phyloP scores from a whole-genome alignment of 139 green algal species.

The Chlorella sp. region DNA sequence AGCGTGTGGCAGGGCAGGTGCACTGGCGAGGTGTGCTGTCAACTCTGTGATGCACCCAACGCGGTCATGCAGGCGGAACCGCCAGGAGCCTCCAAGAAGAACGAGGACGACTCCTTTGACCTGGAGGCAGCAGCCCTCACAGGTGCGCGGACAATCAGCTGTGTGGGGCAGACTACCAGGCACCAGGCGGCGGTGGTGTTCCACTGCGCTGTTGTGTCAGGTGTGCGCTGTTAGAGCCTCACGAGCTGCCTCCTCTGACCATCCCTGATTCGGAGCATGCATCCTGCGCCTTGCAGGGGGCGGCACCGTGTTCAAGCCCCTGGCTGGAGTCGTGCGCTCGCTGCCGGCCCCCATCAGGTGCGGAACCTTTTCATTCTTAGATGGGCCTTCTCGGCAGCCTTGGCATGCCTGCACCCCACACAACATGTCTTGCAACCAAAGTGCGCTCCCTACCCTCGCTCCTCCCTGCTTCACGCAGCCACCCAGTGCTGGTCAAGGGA shows the following conservation, averaged over 20 bases:
- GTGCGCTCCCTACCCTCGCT: neutral
- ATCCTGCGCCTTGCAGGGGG: no score
- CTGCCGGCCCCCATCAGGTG: slow-evolving; percentile 42
- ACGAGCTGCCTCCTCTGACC: no score
- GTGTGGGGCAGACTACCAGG: no score
- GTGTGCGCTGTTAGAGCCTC: no score
- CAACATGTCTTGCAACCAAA: neutral
- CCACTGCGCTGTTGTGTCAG: no score
- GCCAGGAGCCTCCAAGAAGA: slow-evolving; percentile 48
- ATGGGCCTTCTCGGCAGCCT: neutral
- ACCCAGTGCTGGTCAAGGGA: slow-evolving; percentile 1
- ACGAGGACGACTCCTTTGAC: slow-evolving; percentile 56
- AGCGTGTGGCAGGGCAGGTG: neutral
- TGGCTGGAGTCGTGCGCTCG: slow-evolving; percentile 51
- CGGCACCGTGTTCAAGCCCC: slow-evolving; percentile 49
- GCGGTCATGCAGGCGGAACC: neutral
- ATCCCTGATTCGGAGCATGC: no score
- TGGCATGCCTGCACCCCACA: neutral
- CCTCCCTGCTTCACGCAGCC: neutral
- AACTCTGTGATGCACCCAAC: neutral
- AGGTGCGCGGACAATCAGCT: neutral
- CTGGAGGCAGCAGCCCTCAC: slow-evolving; percentile 56
- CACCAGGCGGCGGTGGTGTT: no score
- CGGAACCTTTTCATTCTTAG: no score
- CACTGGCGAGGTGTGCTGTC: neutral